phyloP scores from a whole-genome alignment of 805 yeast species.

The Cyberlindnera maritima region DNA sequence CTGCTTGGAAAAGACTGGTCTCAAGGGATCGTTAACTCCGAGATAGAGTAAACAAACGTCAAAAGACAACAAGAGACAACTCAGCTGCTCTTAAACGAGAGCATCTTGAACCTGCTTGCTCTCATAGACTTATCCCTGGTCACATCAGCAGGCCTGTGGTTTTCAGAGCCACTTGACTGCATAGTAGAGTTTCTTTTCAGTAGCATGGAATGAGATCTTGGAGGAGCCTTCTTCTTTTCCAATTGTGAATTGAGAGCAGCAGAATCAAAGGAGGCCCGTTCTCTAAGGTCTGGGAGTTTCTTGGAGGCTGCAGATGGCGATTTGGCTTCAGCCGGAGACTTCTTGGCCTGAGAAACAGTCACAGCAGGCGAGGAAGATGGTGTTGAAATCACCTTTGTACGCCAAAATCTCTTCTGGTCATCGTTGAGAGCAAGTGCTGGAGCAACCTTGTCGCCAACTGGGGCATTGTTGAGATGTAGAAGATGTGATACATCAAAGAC shows the following conservation, averaged over 20 bases:
- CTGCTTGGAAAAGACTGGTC: neutral
- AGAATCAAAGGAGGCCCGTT: neutral
- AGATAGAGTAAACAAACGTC: neutral
- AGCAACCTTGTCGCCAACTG: conserved; percentile 36
- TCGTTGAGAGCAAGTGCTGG: conserved; percentile 38
- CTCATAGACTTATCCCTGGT: conserved; percentile 9
- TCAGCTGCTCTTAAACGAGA: conserved; percentile 8
- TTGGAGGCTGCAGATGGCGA: neutral
- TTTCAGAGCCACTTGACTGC: neutral
- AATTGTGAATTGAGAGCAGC: neutral
- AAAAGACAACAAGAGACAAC: neutral
- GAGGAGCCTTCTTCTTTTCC: neutral
- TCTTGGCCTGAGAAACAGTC: neutral
- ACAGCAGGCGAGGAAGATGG: neutral
- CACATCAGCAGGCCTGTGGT: neutral
- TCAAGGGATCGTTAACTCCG: neutral
- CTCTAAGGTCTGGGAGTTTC: neutral
- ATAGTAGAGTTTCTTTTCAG: conserved; percentile 5
- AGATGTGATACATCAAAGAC: conserved; percentile 55
- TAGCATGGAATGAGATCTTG: conserved; percentile 5
- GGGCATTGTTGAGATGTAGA: conserved; percentile 53
- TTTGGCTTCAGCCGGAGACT: neutral
- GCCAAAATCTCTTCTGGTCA: conserved; percentile 57
- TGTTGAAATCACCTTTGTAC: conserved; percentile 33
- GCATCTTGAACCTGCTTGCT: conserved; percentile 12